Conservation (phyloP, 768 basidiomycete genomes). For the Clathrus columnatus region DNA sequence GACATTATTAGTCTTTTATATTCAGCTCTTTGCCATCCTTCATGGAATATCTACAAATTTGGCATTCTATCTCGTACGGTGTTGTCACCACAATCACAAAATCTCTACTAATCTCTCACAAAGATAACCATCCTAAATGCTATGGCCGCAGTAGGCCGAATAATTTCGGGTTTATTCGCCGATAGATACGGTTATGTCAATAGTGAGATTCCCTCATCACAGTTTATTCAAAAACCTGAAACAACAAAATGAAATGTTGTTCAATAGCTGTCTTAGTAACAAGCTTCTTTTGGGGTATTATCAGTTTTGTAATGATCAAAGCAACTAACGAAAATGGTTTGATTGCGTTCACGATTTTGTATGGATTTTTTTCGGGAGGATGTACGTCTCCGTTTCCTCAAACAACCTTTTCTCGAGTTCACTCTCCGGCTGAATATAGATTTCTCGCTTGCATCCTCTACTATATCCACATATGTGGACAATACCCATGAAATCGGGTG, state of each 20-base stretch:
- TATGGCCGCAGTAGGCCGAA: slow-evolving; percentile 43
- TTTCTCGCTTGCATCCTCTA: not conserved
- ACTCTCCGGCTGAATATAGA: not conserved
- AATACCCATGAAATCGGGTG: not conserved
- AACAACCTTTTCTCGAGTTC: not conserved
- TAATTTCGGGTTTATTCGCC: slow-evolving; percentile 45
- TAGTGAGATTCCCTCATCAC: slow-evolving; percentile 22
- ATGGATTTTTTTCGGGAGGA: slow-evolving; percentile 40
- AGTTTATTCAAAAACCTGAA: too few species aligned
- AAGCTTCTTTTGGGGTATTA: slow-evolving; percentile 27
- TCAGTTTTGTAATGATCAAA: slow-evolving; percentile 41
- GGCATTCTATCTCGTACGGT: slow-evolving; percentile 47
- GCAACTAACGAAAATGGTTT: slow-evolving; percentile 28
- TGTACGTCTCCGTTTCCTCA: slow-evolving; percentile 24
- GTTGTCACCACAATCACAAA: not conserved
- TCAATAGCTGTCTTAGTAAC: slow-evolving; percentile 23
- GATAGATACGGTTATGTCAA: slow-evolving; percentile 46
- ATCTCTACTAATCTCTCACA: too few species aligned
- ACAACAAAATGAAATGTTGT: too few species aligned
- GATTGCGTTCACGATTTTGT: slow-evolving; percentile 34
- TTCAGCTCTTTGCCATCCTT: slow-evolving; percentile 44
- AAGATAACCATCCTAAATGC: slow-evolving; percentile 15
- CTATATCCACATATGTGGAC: not conserved
- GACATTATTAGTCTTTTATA: slow-evolving; percentile 44
- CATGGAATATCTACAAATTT: slow-evolving; percentile 37